Evolutionary conservation across 257 asterid species (phyloP).

Genomic region (Agastache rugosa): DNA sequence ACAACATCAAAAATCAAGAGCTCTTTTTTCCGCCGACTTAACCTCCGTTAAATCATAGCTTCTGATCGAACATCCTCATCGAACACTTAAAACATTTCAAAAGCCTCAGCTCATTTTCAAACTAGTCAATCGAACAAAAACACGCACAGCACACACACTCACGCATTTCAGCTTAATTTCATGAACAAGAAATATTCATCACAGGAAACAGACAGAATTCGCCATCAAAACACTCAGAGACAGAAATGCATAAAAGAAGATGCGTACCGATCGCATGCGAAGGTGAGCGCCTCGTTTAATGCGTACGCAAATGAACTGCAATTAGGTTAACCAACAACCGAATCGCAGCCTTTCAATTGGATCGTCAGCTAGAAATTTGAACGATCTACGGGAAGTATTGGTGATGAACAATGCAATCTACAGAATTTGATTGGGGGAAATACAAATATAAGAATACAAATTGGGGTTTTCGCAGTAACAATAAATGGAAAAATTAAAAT

Average conservation of each 20-base stretch:
- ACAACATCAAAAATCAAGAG: background rate
- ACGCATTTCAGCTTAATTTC: slow-evolving; percentile 6
- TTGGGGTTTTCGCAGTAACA: slow-evolving; percentile 27
- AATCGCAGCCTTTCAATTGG: slow-evolving; percentile 27
- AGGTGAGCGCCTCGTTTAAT: slow-evolving; percentile 38
- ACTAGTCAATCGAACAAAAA: slow-evolving; percentile 7
- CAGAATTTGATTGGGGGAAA: slow-evolving; percentile 32
- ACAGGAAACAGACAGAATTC: background rate
- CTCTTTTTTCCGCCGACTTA: slow-evolving; percentile 8
- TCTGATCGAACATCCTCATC: background rate
- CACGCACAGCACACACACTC: background rate
- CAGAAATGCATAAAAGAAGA: slow-evolving; percentile 19
- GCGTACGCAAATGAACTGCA: slow-evolving; percentile 18
- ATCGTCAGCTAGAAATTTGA: slow-evolving; percentile 28
- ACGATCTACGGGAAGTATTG: slow-evolving; percentile 24
- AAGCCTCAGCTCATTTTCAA: background rate
- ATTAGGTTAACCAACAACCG: slow-evolving; percentile 7
- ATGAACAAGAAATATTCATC: too few species aligned
- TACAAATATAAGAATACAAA: slow-evolving; percentile 13
- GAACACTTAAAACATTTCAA: background rate
- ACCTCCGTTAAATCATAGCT: background rate
- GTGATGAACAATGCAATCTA: slow-evolving; percentile 21
- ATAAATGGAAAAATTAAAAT: background rate
- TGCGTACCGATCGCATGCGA: slow-evolving; percentile 43
- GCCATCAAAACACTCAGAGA: slow-evolving; percentile 22